phyloP scores from a whole-genome alignment of 2,329 filamentous ascomycete genomes.

The Calonectria honghensis region DNA sequence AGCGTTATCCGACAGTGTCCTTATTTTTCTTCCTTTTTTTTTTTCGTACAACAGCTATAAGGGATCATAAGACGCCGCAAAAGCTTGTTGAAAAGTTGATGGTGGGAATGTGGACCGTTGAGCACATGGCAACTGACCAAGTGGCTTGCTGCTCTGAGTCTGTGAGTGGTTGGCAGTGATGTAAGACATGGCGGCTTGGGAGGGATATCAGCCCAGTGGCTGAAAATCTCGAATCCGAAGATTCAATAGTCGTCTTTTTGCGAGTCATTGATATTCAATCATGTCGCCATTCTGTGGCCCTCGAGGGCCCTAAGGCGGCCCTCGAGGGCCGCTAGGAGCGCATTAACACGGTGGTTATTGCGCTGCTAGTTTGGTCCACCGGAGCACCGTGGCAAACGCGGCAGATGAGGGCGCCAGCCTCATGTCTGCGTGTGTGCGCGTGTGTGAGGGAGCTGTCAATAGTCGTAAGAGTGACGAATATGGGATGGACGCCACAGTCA shows the following conservation, averaged over 20 bases:
- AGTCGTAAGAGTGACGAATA: constrained; percentile 2
- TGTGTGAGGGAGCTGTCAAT: not conserved
- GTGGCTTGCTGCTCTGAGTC: constrained; percentile 29
- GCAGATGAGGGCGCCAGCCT: not conserved
- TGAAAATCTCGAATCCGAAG: constrained; percentile 48
- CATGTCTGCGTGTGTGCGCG: not conserved
- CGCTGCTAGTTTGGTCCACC: constrained; percentile 16
- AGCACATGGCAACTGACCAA: constrained; percentile 36
- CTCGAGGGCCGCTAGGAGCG: constrained; percentile 24
- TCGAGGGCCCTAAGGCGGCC: not conserved
- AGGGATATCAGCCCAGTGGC: constrained; percentile 53
- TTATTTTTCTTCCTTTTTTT: constrained; percentile 24
- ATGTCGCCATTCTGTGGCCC: constrained; percentile 20
- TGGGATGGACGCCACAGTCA: not conserved
- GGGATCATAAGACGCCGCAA: constrained; percentile 8
- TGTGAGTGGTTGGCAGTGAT: constrained; percentile 32
- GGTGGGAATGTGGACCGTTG: constrained; percentile 33
- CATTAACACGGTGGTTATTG: constrained; percentile 15
- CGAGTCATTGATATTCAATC: constrained; percentile 20
- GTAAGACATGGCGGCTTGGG: constrained; percentile 49
- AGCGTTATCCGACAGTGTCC: constrained; percentile 28
- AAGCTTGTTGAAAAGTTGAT: constrained; percentile 32
- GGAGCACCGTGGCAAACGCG: constrained; percentile 3
- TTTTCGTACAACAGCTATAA: constrained; percentile 35
- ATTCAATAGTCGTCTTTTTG: constrained; percentile 3